phyloP scores from a whole-genome alignment of 1,139 yeast species.

The Sugiyamaella neomexicana region DNA sequence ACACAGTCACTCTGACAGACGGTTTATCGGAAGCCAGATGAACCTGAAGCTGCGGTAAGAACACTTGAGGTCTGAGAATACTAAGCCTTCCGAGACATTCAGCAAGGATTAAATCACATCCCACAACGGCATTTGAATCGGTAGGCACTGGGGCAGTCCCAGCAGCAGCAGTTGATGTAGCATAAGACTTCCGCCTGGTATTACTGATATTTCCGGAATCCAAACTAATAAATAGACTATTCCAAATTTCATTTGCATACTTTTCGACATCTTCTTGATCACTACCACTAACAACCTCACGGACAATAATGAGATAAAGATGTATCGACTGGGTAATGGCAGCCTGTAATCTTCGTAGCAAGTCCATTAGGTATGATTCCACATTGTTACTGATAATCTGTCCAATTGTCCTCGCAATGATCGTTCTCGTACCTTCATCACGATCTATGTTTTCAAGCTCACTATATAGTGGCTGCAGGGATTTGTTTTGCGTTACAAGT shows the following conservation, averaged over 20 bases:
- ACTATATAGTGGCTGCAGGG: slow-evolving; percentile 40
- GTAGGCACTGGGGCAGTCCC: slow-evolving; percentile 16
- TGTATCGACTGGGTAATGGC: slow-evolving; percentile 17
- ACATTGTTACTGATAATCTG: slow-evolving; percentile 47
- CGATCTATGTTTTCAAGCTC: slow-evolving; percentile 22
- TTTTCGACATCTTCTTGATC: slow-evolving; percentile 13
- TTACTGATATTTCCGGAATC: slow-evolving; percentile 11
- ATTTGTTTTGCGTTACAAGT: slow-evolving; percentile 35
- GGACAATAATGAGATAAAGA: slow-evolving; percentile 43
- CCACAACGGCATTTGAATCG: slow-evolving; percentile 3
- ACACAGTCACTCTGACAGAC: slow-evolving; percentile 34
- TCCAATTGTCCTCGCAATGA: slow-evolving; percentile 58
- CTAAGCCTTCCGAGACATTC: slow-evolving; percentile 44
- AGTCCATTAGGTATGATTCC: slow-evolving; percentile 39
- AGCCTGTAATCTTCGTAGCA: slow-evolving; percentile 38
- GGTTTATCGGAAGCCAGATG: slow-evolving; percentile 31
- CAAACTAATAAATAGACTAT: slow-evolving; percentile 29
- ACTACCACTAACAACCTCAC: slow-evolving; percentile 40
- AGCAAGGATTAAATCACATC: slow-evolving; percentile 35
- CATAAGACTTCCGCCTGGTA: not conserved
- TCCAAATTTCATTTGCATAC: slow-evolving; percentile 33
- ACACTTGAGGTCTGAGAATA: slow-evolving; percentile 34
- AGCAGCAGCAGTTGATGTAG: slow-evolving; percentile 11
- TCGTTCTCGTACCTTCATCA: slow-evolving; percentile 47
- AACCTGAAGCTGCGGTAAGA: slow-evolving; percentile 34